A percentile compares a stretch with the other conserved stretches of the same genome.
These are phyloP conservation scores for Bipolaris victoriae DNA, from an alignment of 2,329 filamentous ascomycete genomes.

Conservation along the genomic window DNA sequence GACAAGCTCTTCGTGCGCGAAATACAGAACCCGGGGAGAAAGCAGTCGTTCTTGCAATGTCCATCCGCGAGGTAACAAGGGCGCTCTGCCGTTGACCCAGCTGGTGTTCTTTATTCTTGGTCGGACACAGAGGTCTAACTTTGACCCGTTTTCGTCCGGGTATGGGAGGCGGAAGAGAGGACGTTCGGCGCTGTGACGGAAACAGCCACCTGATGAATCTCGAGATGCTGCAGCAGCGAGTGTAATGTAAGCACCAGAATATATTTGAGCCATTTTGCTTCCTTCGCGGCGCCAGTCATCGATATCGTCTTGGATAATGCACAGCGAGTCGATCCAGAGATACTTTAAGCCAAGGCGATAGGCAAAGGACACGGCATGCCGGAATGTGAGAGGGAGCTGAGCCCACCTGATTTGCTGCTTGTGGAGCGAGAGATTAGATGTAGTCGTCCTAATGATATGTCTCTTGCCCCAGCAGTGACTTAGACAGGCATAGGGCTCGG, in stretches of 20 bases:
- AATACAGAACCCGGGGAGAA: conserved; percentile 2
- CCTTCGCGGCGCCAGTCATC: conserved; percentile 26
- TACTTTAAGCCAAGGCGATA: conserved; percentile 18
- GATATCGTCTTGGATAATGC: conserved; percentile 23
- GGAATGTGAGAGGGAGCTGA: conserved; percentile 16
- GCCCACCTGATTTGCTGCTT: conserved; percentile 11
- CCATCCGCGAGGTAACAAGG: conserved; percentile 9
- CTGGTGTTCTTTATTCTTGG: background rate
- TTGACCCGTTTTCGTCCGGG: background rate
- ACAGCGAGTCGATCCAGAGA: conserved; percentile 28
- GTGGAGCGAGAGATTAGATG: background rate
- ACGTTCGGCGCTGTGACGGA: background rate
- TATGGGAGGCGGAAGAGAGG: background rate
- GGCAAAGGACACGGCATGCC: conserved; percentile 18
- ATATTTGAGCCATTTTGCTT: conserved; percentile 24
- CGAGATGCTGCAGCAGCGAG: conserved; percentile 11
- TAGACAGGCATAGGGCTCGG: conserved; percentile 2
- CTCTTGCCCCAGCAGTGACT: conserved; percentile 12
- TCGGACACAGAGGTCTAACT: background rate
- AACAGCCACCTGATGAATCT: conserved; percentile 4
- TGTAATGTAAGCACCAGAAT: conserved; percentile 19
- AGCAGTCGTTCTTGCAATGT: conserved; percentile 12
- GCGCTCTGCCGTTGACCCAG: background rate
- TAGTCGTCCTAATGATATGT: background rate
- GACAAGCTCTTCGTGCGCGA: conserved; percentile 6